These are phyloP conservation scores for Russula foetens DNA, from an alignment of 768 basidiomycete genomes.

Conservation along the genomic window DNA sequence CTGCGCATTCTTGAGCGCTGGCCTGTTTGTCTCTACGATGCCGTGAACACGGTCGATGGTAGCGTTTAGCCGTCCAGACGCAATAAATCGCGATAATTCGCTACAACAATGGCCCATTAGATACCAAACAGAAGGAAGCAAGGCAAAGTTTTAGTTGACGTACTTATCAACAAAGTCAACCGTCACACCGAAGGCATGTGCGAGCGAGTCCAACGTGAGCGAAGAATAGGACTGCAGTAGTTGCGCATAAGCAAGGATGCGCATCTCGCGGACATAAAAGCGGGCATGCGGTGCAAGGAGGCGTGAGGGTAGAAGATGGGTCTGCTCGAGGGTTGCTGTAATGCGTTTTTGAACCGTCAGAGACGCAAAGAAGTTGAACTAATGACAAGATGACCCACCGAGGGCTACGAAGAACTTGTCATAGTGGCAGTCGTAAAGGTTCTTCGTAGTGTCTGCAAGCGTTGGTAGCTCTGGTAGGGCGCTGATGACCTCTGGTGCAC, in stretches of 20 bases:
- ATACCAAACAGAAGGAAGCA: neutral
- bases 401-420: slow-evolving; percentile 89
- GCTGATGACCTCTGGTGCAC: slow-evolving; percentile 80
- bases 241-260: slow-evolving; percentile 88
- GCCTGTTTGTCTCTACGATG: slow-evolving; percentile 84
- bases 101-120: slow-evolving; percentile 31
- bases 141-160: slow-evolving; percentile 26
- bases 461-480: slow-evolving; percentile 76
- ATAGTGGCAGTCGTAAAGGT: slow-evolving; percentile 89
- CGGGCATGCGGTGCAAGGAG: slow-evolving; percentile 79
- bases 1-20: slow-evolving; percentile 69
- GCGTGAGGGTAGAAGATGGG: slow-evolving; percentile 79
- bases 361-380: neutral
- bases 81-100: slow-evolving; percentile 89
- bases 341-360: neutral
- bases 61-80: slow-evolving; percentile 74
- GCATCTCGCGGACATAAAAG: slow-evolving; percentile 92
- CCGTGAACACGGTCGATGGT: slow-evolving; percentile 94
- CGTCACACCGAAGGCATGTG: slow-evolving; percentile 82
- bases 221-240: slow-evolving; percentile 87
- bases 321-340: slow-evolving; percentile 80
- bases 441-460: slow-evolving; percentile 77
- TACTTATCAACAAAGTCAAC: slow-evolving; percentile 82
- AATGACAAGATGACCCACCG: slow-evolving; percentile 36
- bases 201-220: slow-evolving; percentile 81